Base-by-base conservation (phyloP, 2,329 filamentous ascomycete species). In the Acrodontium crateriforme region DNA sequence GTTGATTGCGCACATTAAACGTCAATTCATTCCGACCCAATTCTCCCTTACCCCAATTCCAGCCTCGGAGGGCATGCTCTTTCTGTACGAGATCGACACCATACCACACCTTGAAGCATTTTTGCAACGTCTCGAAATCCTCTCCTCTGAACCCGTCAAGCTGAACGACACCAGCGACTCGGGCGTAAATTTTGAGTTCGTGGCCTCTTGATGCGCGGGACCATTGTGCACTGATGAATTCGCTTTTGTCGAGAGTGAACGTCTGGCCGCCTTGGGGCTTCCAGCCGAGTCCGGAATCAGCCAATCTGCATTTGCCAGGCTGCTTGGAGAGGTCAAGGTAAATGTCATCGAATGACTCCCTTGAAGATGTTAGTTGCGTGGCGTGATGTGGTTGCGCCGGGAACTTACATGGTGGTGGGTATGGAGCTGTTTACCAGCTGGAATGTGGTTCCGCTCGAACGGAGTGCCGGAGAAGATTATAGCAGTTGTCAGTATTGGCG, bases 31-130 rank as follows among this genome's bases (percentile, higher is more conserved):
- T 78, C 59, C 95, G 93, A 36, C 79, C 78, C 53, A 98, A 93
- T 48, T 98, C 89, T 39, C 83, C 82, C 60, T 95, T 98, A 47
- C 89, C 89, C 91, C 89, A 98, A 55, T 98, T 98, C 89, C 89
- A 98, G 31, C 89, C 89, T 44, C 89, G 75, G 34, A 98, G 64
- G 14, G 89, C 84, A 56, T 95, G 89, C 58, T 98, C 89, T 56
- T 82, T 83, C 54, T 73, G 81, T 54, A 95, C 85, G 34, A 98
- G 69, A 46, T 76, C 84, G 47, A 89, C 78, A 59, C 83, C 89
- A 60, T 95, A 98, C 82, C 87, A 95, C 49, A 87, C 81, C 63
- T 94, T 95, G 69, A 98, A 94, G 42, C 89, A 73, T 55, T 93
- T 94, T 59, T 65, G 70, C 9, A 94, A 63, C 30, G 89, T 81